Base-by-base conservation (phyloP, 2,329 filamentous ascomycete genomes). In the Talaromyces sp. region DNA sequence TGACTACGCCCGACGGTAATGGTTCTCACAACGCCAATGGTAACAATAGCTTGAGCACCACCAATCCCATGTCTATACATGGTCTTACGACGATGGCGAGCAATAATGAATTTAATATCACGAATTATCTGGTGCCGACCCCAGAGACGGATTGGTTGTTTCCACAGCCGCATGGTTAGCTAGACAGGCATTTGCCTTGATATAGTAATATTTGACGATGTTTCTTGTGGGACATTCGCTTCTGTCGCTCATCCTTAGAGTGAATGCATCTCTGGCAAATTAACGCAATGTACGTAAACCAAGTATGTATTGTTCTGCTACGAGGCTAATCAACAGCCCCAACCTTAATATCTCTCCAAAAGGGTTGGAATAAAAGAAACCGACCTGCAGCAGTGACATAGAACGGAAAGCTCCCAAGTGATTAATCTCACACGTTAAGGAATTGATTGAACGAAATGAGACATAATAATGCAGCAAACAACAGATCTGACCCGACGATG, bases 71-170 rank as follows among this genome's bases (percentile, higher is more conserved):
- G 71, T 74, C 75, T 1, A 75, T 76, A 12, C 70, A 76, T 63
- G 73, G 73, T 1, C 59, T 76, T 11, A 75, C 75, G 6, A 66
- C 61, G 52, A n/a, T 40, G 25, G 63, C 14, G 12, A 58, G 46
- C 44, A 62, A 59, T 54, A 78, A 79, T 35, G 74, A 77, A 63
- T 77, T 78, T 60, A 79, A 80, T 65, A 79, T 80, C 35, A 79
- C 77, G 2, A 78, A 79, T 60, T 80, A 80, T 65, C 63, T 79
- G 48, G 75, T 80, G 12, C 78, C 78, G 3, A 80, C 77, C 2
- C 78, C 78, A 0, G 78, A 80, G 63, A 79, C 76, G 14, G 78
- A 80, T 67, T 80, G 78, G 78, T 65, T 80, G 7, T 78, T 79
- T 61, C 71, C 72, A 25, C 62, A 44, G 40, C 42, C 62, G 6